Conservation (phyloP, 2,329 filamentous ascomycete species). For the Fusarium tjaetaba region DNA sequence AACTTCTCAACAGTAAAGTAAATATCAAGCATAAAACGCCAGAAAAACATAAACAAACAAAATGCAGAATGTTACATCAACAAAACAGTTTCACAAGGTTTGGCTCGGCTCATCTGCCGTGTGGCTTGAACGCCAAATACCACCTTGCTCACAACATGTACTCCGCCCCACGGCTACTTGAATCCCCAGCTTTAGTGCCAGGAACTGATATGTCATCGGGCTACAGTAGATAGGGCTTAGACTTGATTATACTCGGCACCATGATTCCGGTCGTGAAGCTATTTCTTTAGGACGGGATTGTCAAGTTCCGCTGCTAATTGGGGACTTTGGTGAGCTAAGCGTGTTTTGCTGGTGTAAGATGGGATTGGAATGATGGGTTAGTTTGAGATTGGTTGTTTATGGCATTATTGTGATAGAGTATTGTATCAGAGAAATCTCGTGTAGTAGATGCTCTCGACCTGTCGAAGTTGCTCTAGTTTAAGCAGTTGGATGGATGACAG, state of each 20-base stretch:
- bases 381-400: neutral
- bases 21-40: neutral
- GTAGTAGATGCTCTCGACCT: neutral
- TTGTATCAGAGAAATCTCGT: neutral
- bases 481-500: neutral
- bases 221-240: conserved; percentile 21
- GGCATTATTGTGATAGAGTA: neutral
- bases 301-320: conserved; percentile 13
- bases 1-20: neutral
- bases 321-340: neutral
- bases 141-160: neutral
- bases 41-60: neutral
- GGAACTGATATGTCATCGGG: neutral
- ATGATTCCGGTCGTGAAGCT: neutral
- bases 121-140: conserved; percentile 15
- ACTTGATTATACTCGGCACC: neutral
- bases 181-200: neutral
- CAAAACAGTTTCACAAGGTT: neutral
- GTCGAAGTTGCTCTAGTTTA: fast-evolving
- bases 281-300: neutral
- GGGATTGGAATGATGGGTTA: neutral
- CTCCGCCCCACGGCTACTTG: conserved; percentile 3
- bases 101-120: conserved; percentile 16
- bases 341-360: neutral
- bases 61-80: neutral